Conservation (phyloP, 208 protist genomes). For the Naegleria fowleri region DNA sequence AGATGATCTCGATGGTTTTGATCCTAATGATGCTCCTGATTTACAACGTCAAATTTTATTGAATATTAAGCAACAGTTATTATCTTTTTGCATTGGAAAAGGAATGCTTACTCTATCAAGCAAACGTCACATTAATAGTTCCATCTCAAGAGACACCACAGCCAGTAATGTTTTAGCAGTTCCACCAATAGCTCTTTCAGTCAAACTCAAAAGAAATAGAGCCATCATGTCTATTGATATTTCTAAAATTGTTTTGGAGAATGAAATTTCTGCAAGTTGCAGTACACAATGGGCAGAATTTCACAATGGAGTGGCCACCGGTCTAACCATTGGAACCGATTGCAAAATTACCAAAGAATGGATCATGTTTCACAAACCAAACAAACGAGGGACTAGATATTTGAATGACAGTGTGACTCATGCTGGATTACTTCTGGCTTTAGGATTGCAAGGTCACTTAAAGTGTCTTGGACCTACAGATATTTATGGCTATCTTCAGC, state of each 20-base stretch:
- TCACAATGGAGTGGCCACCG: slow-evolving; percentile 65
- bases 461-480: slow-evolving; percentile 49
- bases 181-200: slow-evolving; percentile 21
- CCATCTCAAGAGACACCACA: neutral
- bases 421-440: slow-evolving; percentile 62
- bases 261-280: neutral
- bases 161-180: neutral
- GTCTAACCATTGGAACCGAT: slow-evolving; percentile 42
- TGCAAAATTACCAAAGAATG: slow-evolving; percentile 39
- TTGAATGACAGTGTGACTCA: slow-evolving; percentile 36
- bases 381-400: neutral
- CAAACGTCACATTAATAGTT: neutral
- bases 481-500: slow-evolving; percentile 55
- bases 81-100: slow-evolving; percentile 56
- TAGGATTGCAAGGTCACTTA: slow-evolving; percentile 67
- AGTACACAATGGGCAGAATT: slow-evolving; percentile 59
- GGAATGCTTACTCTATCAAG: slow-evolving; percentile 64
- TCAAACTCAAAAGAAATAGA: neutral
- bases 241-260: neutral
- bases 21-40: slow-evolving; percentile 1
- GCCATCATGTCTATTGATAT: neutral
- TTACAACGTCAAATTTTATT: slow-evolving; percentile 45
- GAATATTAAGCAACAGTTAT: slow-evolving; percentile 41
- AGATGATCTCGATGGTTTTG: slow-evolving; percentile 8
- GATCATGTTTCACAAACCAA: slow-evolving; percentile 61